Conservation (phyloP, 179 eudicot genomes). For the Corrigiola litoralis region DNA sequence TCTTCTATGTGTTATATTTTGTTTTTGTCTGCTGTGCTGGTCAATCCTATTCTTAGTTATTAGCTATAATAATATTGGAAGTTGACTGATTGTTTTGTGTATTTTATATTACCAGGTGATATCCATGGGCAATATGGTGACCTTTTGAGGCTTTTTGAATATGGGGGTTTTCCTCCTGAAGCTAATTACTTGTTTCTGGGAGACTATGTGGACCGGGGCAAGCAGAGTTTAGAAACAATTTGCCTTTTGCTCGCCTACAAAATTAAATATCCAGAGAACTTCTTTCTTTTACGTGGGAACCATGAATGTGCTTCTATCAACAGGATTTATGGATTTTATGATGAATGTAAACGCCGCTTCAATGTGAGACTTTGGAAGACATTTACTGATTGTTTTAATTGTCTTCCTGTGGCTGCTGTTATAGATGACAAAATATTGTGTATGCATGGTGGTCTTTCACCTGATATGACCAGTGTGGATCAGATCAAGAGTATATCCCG, state of each 20-base stretch:
- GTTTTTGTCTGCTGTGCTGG: neutral
- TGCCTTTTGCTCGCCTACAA: slow-evolving; percentile 71
- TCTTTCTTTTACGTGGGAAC: slow-evolving; percentile 64
- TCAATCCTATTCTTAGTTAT: neutral
- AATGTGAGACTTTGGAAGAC: slow-evolving; percentile 70
- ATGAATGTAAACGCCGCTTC: slow-evolving; percentile 73
- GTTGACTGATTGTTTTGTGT: slow-evolving; percentile 3
- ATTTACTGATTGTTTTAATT: slow-evolving; percentile 73
- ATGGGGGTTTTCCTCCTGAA: slow-evolving; percentile 75
- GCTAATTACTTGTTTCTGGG: slow-evolving; percentile 69
- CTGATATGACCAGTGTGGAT: slow-evolving; percentile 55
- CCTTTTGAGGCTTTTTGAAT: slow-evolving; percentile 67
- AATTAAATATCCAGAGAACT: slow-evolving; percentile 67
- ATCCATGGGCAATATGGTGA: slow-evolving; percentile 80
- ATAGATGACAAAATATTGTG: slow-evolving; percentile 77
- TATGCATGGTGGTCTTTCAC: slow-evolving; percentile 84
- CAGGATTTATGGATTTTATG: slow-evolving; percentile 71
- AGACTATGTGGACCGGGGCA: slow-evolving; percentile 77
- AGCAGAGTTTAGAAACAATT: slow-evolving; percentile 74
- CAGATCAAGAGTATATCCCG: slow-evolving; percentile 59
- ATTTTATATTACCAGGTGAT: slow-evolving; percentile 42
- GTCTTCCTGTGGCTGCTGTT: slow-evolving; percentile 78
- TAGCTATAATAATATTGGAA: neutral
- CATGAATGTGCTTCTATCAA: slow-evolving; percentile 76
- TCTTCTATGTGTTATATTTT: neutral